Conservation (phyloP, 257 asterid genomes). For the Solanum bulbocastanum region DNA sequence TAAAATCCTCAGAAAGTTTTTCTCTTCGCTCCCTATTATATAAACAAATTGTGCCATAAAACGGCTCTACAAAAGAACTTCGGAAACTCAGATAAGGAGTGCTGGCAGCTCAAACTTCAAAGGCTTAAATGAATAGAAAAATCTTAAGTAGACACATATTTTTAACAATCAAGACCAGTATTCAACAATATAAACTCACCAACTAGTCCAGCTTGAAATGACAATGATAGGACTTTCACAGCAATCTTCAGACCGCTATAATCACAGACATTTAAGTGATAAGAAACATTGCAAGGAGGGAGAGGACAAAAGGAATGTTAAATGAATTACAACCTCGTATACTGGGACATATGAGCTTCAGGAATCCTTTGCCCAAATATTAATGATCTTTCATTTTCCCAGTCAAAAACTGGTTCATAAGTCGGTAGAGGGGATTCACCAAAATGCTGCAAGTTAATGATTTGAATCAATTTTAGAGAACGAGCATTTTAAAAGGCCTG, state of each 20-base stretch:
- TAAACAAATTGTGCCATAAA: constrained; percentile 92
- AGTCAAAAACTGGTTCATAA: constrained; percentile 95
- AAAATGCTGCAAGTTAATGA: constrained; percentile 69
- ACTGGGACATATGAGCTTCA: constrained; percentile 63
- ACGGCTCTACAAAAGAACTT: constrained; percentile 90
- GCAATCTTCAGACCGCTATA: constrained; percentile 94
- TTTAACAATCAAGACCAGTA: constrained; percentile 8
- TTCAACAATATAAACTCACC: constrained; percentile 61
- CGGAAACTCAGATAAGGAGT: constrained; percentile 45
- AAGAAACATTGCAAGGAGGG: background rate
- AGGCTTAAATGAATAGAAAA: constrained; percentile 13
- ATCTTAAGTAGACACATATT: constrained; percentile 1
- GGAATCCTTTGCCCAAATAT: constrained; percentile 96
- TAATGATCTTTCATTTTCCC: constrained; percentile 89
- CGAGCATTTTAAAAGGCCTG: background rate
- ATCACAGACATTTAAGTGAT: constrained; percentile 13
- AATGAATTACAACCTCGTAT: constrained; percentile 54
- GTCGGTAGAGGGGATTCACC: constrained; percentile 96
- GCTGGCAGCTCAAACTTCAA: constrained; percentile 10
- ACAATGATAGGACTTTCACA: constrained; percentile 81
- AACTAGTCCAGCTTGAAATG: constrained; percentile 89
- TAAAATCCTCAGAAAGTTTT: constrained; percentile 93
- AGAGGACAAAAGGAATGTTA: background rate
- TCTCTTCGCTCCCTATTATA: constrained; percentile 99
- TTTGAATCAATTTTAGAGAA: constrained; percentile 2